Base-by-base conservation (phyloP, 345 rosid species). In the Abelmoschus esculentus region DNA sequence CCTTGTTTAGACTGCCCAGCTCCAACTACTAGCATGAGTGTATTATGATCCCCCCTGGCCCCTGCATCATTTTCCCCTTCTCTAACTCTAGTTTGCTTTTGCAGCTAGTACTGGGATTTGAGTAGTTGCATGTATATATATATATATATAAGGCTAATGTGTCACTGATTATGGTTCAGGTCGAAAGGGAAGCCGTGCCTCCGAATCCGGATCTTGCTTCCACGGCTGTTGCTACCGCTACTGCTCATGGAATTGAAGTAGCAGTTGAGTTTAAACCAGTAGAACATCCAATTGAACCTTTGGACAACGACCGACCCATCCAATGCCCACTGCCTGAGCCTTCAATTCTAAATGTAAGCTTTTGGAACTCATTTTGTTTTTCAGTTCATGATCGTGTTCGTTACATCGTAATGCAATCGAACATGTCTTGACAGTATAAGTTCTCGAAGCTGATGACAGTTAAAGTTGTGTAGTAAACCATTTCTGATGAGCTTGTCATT, bases 301-400 rank as follows among this genome's bases (percentile, higher is more conserved):
- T 82, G 17, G 86, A 90, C 76, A 87, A 76, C 56, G 95, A 86
- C 76, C 82, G 50, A 74, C 95, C 98, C 1, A 86, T 93, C 71
- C 93, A 87, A 36, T 93, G 98, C 77, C 98, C 98, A 3, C 70
- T 84, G 5, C 93, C 98, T 0, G 97, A 93, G 74, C 97, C 92
- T 69, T 93, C 97, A 31, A 90, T 93, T 79, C 89, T 93, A 18
- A 87, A 93, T 79, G 98, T 93, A 83, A 81, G 18, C 53, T 49
- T 49, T 49, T 6, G 18, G 15, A 15, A 4, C 54, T 49, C 6
- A 1, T 14, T 15, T 49, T 49, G 6, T 53, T 64, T 55, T 22
- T 42, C 11, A 22, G 6, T 58, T 59, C 56, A 3, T 53, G 13
- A 4, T 2, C 10, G 11, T 46, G 42, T 1, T 38, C 42, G 7